Conservation (phyloP, 2,329 filamentous ascomycete genomes). For the Endoconidiophora laricicola region DNA sequence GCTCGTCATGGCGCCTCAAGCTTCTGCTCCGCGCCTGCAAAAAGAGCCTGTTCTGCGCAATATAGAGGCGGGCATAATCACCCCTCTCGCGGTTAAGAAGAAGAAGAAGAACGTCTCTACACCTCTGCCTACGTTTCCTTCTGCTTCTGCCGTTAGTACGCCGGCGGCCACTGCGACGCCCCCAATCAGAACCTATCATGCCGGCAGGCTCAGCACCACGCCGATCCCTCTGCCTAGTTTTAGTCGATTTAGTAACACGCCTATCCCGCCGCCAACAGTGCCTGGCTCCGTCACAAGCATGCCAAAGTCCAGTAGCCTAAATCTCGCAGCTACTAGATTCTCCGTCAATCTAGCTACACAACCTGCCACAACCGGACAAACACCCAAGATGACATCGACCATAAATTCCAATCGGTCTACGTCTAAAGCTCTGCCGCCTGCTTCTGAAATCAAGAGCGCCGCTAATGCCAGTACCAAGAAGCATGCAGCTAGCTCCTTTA, state of each 20-base stretch:
- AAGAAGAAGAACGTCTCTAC: constrained; percentile 7
- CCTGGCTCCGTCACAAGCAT: not conserved
- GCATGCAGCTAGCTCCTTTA: no score
- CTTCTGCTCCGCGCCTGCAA: no score
- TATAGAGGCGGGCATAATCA: constrained; percentile 1
- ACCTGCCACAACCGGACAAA: not conserved
- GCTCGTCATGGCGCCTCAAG: no score
- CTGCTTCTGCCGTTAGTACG: not conserved
- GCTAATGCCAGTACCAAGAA: no score
- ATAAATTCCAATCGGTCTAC: not conserved
- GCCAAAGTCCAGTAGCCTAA: not conserved
- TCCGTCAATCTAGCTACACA: no score
- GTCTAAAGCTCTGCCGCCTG: not conserved
- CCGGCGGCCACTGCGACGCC: constrained; percentile 5
- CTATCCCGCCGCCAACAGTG: not conserved
- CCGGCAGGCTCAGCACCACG: constrained; percentile 9
- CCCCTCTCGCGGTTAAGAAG: constrained; percentile 7
- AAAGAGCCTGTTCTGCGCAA: not conserved
- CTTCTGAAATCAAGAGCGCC: not conserved
- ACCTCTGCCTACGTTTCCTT: not conserved
- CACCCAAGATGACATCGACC: not conserved
- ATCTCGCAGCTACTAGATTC: not conserved
- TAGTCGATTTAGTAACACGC: not conserved
- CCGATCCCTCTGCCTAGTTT: constrained; percentile 8
- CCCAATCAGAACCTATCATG: constrained; percentile 6